Evolutionary conservation across 352 stramenopile genomes (phyloP).

Genomic region (Peronospora belbahrii): DNA sequence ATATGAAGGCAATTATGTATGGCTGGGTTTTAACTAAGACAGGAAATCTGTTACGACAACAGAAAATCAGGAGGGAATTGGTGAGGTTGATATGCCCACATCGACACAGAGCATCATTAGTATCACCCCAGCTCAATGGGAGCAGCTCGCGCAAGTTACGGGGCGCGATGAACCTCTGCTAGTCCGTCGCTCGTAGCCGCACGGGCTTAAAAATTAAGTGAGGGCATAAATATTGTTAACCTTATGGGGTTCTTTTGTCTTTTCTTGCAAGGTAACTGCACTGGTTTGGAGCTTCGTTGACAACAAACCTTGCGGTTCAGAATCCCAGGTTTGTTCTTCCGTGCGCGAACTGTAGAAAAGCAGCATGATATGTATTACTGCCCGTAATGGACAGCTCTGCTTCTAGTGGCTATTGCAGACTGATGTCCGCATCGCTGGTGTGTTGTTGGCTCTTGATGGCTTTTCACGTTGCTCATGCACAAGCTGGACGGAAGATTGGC

Average conservation of each 20-base stretch:
- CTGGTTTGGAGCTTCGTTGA: no score
- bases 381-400: not conserved
- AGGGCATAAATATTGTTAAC: no score
- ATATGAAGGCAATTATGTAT: not conserved
- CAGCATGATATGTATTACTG: slow-evolving; percentile 7
- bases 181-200: slow-evolving; percentile 42
- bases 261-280: no score
- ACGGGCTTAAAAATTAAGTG: no score
- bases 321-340: no score
- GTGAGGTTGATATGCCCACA: slow-evolving; percentile 37
- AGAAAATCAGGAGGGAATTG: slow-evolving; percentile 60
- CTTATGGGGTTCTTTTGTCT: no score
- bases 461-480: no score
- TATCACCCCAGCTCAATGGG: slow-evolving; percentile 65
- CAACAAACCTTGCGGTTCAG: no score
- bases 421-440: no score
- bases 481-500: no score
- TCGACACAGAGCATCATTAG: slow-evolving; percentile 78
- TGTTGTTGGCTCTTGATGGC: no score
- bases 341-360: slow-evolving; percentile 16
- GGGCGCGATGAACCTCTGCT: slow-evolving; percentile 48
- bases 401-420: no score
- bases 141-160: slow-evolving; percentile 39
- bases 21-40: not conserved
- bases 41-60: not conserved